Percentiles rank a stretch among this genome's conserved stretches.
Conservation (phyloP, 495 filamentous ascomycete species). For the Opeltia flavorubescens region DNA sequence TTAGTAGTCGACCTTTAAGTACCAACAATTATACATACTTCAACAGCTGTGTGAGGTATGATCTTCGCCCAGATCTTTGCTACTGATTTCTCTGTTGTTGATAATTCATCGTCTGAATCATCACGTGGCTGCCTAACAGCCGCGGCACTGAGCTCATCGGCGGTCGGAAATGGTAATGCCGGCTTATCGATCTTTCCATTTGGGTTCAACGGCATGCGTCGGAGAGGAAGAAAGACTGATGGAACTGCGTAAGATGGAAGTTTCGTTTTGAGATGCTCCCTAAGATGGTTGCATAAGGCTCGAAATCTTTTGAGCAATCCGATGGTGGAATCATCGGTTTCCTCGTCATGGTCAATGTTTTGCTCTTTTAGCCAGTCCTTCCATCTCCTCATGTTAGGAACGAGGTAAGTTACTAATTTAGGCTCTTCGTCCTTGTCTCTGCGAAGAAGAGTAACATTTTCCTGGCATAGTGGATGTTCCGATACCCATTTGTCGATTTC, state of each 20-base stretch:
- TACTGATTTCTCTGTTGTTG: conserved; percentile 52
- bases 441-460: conserved; percentile 76
- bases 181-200: conserved; percentile 57
- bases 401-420: conserved; percentile 79
- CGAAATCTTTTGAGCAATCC: conserved; percentile 49
- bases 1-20: conserved; percentile 24
- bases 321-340: conserved; percentile 36
- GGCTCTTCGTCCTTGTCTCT: conserved; percentile 86
- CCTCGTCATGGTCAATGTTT: conserved; percentile 28
- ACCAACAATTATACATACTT: conserved; percentile 13
- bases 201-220: conserved; percentile 75
- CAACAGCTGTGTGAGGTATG: conserved; percentile 17
- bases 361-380: conserved; percentile 45
- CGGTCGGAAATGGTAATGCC: conserved; percentile 80
- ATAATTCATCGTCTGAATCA: conserved; percentile 15
- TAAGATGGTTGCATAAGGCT: conserved; percentile 56
- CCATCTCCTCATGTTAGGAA: conserved; percentile 69
- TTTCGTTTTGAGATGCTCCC: conserved; percentile 58
- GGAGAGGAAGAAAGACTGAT: conserved; percentile 62
- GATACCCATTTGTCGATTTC: conserved; percentile 83
- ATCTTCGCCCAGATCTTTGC: conserved; percentile 52
- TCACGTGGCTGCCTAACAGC: conserved; percentile 18
- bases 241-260: conserved; percentile 76
- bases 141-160: conserved; percentile 40
- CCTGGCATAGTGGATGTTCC: conserved; percentile 60